Base-by-base conservation (phyloP, 371 early-diverging fungal genomes). In the Lichtheimia ornata region DNA sequence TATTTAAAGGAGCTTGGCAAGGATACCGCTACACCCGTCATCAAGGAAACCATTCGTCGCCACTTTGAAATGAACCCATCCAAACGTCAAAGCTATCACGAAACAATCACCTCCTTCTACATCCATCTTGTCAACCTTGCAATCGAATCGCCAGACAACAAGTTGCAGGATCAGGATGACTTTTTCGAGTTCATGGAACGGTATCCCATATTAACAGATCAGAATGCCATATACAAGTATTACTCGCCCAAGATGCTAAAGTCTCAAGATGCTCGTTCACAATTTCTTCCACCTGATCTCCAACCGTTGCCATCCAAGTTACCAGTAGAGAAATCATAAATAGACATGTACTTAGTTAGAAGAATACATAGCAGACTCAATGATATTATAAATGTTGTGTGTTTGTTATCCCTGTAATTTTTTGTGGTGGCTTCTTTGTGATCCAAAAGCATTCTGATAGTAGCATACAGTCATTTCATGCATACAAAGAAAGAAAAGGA, bases 101-200 rank as follows among this genome's bases (percentile, higher is more conserved):
- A 85, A 52, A 87, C 87, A 0, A 85, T 87, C 64, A 84, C 87
- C 0, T 62, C 61, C 7, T 87, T 87, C 54, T 87, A 77, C 50
- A 74, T 83, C 27, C 67, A 81, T 5, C 56, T 83, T 17, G 69
- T 83, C 22, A 63, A 76, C 30, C 63, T 78, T 11, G 85, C 85
- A 0, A 30, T 66, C 15, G 47, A 47, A 47, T 18, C 47, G 9
- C 61, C 67, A 0, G 69, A 69, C 25, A 24, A 62, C 22, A 44
- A 20, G 2, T n/a, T 28, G 14, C 56, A 45, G n/a, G 66, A 72
- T 40, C 62, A 67, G 15, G 72, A 70, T 17, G 87, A 87, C 62
- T 87, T 87, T 62, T 75, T 85, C 57, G 75, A 74, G 0, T 78
- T 87, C 24, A 67, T 84, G 5, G 77, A 73, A 50, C 61, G 66